Base-by-base conservation (phyloP, 2,329 filamentous ascomycete species). In the Cordyceps tenuipes region DNA sequence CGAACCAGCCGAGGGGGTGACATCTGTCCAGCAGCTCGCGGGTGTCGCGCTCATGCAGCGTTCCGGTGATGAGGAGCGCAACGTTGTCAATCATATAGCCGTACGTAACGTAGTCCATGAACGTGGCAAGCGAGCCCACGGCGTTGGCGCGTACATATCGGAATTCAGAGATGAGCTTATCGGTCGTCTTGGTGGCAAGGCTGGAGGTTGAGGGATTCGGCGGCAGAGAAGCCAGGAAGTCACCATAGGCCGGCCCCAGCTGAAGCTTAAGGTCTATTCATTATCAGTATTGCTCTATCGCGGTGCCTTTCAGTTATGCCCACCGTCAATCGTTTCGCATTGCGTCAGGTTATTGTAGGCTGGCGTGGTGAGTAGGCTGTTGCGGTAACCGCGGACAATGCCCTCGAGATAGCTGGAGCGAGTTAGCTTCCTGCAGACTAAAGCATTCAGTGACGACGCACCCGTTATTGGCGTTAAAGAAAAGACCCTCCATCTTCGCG, bases 51-150 rank as follows among this genome's bases (percentile, higher is more conserved):
- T 99, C 95, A 76, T 99, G 94, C 34, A 99, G 83, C 13, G 94
- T 99, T 63, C 94, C 94, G 23, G 94, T 99, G 75, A 99, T 99
- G 69, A 99, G 85, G 46, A 99, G 87, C 44, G 95, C 94, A 57
- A 99, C 91, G 69, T 99, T 99, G 77, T 99, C 94, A 75, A 99
- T 99, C 94, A 99, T 99, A 81, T 99, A 99, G 63, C 92, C 93
- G 73, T 99, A 99, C 1, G 94, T 99, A 63, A 99, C 80, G 75
- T 96, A 99, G 75, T 97, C 91, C 84, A 99, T 91, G 75, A 99
- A 99, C 72, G 90, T 91, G 64, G 92, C 88, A 43, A 97, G 85
- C 1, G 91, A 90, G 17, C 94, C 94, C 2, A 90, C 90, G 31
- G 93, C 90, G 71, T 99, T 96, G 63, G 92, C 91, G 67, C 95